Conservation (phyloP, 2,329 filamentous ascomycete genomes). For the Paraphoma sp. region DNA sequence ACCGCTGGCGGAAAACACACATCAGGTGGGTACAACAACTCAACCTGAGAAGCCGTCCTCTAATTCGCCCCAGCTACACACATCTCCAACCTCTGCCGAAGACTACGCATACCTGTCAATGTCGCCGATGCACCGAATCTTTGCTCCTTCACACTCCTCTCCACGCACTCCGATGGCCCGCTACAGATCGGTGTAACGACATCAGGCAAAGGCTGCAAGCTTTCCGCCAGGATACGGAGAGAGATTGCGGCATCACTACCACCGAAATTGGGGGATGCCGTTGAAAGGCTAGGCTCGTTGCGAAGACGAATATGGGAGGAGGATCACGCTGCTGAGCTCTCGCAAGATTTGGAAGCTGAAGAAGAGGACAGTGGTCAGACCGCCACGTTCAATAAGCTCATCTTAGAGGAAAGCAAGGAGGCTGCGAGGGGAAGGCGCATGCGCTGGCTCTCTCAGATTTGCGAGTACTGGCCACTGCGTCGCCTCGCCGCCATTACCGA, state of each 20-base stretch:
- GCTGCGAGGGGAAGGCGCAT: conserved; percentile 81
- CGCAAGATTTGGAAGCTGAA: conserved; percentile 55
- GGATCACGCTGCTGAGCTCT: conserved; percentile 59
- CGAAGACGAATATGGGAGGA: conserved; percentile 51
- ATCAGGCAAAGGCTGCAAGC: conserved; percentile 91
- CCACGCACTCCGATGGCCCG: conserved; percentile 87
- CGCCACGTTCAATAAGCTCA: conserved; percentile 82
- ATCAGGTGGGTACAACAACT: conserved; percentile 48
- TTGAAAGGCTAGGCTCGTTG: conserved; percentile 73
- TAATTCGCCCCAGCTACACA: conserved; percentile 59
- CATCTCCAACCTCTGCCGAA: conserved; percentile 77
- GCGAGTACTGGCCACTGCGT: conserved; percentile 96
- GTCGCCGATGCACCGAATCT: conserved; percentile 86
- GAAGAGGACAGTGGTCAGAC: conserved; percentile 75
- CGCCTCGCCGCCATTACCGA: conserved; percentile 81
- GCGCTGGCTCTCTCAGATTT: conserved; percentile 93
- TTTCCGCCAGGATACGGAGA: conserved; percentile 85
- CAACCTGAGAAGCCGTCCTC: background rate
- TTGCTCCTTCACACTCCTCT: conserved; percentile 88
- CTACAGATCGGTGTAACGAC: conserved; percentile 96
- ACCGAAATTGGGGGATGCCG: conserved; percentile 74
- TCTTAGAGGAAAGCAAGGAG: conserved; percentile 75
- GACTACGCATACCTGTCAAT: conserved; percentile 88
- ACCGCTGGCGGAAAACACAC: conserved; percentile 64
- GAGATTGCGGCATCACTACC: conserved; percentile 87